phyloP scores from a whole-genome alignment of 1,284 basidiomycete species.

The Moesziomyces parantarcticus region DNA sequence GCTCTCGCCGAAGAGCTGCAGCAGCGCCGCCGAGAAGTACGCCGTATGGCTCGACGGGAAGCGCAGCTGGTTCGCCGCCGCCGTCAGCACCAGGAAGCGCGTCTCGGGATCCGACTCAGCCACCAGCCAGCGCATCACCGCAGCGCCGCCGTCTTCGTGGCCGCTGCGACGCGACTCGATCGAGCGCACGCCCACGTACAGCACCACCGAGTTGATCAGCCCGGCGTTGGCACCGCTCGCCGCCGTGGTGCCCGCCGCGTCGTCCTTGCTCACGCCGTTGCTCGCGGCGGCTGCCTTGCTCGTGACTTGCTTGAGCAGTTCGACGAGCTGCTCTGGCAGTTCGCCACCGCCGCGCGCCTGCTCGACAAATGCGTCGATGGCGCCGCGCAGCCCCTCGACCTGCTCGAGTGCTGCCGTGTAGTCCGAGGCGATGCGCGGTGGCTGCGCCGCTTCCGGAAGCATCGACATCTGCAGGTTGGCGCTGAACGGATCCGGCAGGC shows the following conservation, averaged over 20 bases:
- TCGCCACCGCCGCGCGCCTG: constrained; percentile 14
- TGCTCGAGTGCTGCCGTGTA: constrained; percentile 81
- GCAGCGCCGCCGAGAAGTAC: constrained; percentile 87
- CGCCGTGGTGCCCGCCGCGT: constrained; percentile 63
- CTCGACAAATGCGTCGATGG: constrained; percentile 43
- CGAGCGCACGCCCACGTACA: constrained; percentile 91
- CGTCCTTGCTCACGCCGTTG: constrained; percentile 25
- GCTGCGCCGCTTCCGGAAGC: constrained; percentile 86
- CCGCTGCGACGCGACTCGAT: constrained; percentile 72
- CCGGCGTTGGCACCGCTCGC: constrained; percentile 82
- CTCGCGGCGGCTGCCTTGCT: background rate
- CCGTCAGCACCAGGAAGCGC: constrained; percentile 92
- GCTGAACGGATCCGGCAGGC: constrained; percentile 83
- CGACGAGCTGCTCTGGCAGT: constrained; percentile 27
- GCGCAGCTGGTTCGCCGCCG: constrained; percentile 90
- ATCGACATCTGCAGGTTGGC: constrained; percentile 72
- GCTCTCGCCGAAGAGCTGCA: constrained; percentile 80
- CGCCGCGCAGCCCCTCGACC: constrained; percentile 69
- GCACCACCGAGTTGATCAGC: constrained; percentile 89
- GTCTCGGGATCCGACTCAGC: constrained; percentile 89
- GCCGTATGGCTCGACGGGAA: constrained; percentile 68
- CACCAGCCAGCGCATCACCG: constrained; percentile 78
- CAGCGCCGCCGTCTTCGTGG: constrained; percentile 83
- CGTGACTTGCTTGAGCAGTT: constrained; percentile 20
- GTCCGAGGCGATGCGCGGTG: constrained; percentile 90